These are phyloP conservation scores for Bacterosira constricta DNA, from an alignment of 108 stramenopile genomes.

Conservation along the genomic window DNA sequence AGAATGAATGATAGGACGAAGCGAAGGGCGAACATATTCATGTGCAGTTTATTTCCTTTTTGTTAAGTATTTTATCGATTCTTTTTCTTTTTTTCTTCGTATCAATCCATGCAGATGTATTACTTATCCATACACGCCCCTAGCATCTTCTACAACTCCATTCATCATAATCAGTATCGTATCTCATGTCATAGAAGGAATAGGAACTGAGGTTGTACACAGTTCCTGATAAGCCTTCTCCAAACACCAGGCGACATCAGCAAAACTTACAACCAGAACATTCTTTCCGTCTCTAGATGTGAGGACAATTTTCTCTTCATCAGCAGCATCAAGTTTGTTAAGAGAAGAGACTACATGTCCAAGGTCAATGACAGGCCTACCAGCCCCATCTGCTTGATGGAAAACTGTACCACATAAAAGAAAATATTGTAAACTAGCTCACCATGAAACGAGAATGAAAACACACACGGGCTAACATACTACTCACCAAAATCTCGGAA, in stretches of 20 bases:
- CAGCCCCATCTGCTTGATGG: conserved; percentile 89
- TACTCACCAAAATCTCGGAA: conserved; percentile 92
- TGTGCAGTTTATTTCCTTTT: no score
- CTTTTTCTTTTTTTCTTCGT: no score
- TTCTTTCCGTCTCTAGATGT: conserved; percentile 87
- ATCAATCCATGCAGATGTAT: no score
- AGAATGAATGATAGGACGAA: no score
- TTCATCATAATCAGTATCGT: neutral
- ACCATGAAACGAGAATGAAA: neutral
- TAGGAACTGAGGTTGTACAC: conserved; percentile 31
- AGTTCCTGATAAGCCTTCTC: conserved; percentile 80
- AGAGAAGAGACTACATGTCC: conserved; percentile 88
- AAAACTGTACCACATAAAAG: conserved; percentile 51
- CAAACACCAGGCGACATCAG: conserved; percentile 86
- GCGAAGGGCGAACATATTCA: no score
- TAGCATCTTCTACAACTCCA: neutral
- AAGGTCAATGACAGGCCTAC: conserved; percentile 91
- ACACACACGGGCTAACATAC: neutral
- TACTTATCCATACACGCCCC: neutral
- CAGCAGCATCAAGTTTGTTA: conserved; percentile 91
- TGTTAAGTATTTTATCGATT: no score
- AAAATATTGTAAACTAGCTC: neutral
- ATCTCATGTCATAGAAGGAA: conserved; percentile 19
- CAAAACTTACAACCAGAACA: conserved; percentile 87
- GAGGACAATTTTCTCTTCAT: conserved; percentile 87